phyloP scores from a whole-genome alignment of 371 early-diverging fungal genomes.

The Syncephalastrum contaminatum region DNA sequence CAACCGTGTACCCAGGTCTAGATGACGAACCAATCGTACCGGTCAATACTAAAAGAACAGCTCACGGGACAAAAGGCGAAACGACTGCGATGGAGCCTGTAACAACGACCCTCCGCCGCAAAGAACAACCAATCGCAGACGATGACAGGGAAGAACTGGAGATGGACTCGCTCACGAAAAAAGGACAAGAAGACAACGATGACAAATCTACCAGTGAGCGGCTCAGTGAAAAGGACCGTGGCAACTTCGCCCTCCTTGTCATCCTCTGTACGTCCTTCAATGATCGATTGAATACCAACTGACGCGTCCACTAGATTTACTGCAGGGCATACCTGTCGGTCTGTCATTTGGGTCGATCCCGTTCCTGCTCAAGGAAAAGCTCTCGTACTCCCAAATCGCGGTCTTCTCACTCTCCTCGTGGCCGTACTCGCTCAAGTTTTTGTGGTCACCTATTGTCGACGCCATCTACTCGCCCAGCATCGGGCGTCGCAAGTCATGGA shows the following conservation, averaged over 20 bases:
- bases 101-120: constrained; percentile 26
- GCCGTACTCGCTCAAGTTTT: constrained; percentile 89
- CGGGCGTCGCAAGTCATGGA: constrained; percentile 96
- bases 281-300: not conserved
- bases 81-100: constrained; percentile 38
- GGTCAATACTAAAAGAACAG: constrained; percentile 1
- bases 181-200: constrained; percentile 7
- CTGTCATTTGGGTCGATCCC: constrained; percentile 91
- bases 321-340: constrained; percentile 95
- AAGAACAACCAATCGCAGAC: constrained; percentile 23
- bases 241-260: constrained; percentile 67
- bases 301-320: constrained; percentile 56
- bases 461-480: constrained; percentile 75
- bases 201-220: constrained; percentile 8
- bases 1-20: constrained; percentile 34
- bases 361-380: constrained; percentile 87
- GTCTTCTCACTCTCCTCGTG: constrained; percentile 92
- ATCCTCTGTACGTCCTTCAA: constrained; percentile 57
- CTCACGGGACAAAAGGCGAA: constrained; percentile 9
- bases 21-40: constrained; percentile 40
- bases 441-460: constrained; percentile 98
- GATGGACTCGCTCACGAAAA: constrained; percentile 18
- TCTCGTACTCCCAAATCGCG: constrained; percentile 90
- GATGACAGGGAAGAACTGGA: constrained; percentile 41
- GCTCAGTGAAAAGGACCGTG: constrained; percentile 47